Conservation (phyloP, 345 rosid genomes). For the Eucalyptus tenuipes region DNA sequence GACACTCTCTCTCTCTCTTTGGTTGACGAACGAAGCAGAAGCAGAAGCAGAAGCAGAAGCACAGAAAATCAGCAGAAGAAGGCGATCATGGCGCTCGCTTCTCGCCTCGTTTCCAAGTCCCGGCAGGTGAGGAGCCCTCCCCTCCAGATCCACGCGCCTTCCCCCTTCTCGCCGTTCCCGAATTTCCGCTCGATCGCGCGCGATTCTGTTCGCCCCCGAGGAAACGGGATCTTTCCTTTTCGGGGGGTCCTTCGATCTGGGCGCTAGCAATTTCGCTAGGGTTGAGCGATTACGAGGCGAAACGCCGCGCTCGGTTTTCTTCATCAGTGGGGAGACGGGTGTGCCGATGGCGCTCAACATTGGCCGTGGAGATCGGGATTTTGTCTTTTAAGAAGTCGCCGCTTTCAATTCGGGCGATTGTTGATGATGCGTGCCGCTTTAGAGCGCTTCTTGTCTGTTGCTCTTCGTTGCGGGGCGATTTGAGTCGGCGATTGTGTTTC, state of each 20-base stretch:
- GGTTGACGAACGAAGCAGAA: background rate
- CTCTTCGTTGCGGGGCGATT: background rate
- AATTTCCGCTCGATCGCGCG: background rate
- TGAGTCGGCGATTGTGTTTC: background rate
- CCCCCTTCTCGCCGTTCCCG: background rate
- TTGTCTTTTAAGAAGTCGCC: background rate
- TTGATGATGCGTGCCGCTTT: background rate
- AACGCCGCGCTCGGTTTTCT: background rate
- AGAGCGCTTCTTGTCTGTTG: background rate
- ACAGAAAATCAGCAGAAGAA: background rate
- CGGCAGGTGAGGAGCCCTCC: slow-evolving; percentile 37
- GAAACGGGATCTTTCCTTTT: background rate
- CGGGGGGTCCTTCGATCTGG: background rate
- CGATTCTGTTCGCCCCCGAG: background rate
- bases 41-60: background rate
- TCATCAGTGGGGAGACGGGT: background rate
- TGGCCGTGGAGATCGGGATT: background rate
- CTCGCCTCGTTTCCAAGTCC: slow-evolving; percentile 65
- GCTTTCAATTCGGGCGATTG: background rate
- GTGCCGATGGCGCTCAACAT: background rate
- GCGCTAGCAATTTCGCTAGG: background rate
- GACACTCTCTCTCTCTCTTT: background rate
- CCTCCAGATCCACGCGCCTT: background rate
- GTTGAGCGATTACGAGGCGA: background rate
- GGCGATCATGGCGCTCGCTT: slow-evolving; percentile 52